Conservation (phyloP, 805 yeast species). For the Candida nonsorbophila region DNA sequence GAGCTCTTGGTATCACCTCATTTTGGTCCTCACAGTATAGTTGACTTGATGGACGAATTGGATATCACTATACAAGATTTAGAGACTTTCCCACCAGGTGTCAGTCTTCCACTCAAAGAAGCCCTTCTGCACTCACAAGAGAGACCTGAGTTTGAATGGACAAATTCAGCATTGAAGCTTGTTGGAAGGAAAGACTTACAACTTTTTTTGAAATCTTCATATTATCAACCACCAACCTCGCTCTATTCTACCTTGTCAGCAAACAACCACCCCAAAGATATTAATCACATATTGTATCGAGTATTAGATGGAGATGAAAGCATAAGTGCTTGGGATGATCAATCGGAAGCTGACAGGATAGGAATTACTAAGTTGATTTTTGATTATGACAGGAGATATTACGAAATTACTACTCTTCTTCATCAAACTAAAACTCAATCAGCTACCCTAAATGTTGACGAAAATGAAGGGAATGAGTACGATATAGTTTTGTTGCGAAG, state of each 20-base stretch:
- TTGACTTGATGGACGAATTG: conserved; percentile 57
- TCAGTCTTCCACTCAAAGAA: conserved; percentile 62
- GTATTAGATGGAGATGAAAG: conserved; percentile 37
- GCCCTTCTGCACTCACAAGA: conserved; percentile 51
- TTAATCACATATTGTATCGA: conserved; percentile 33
- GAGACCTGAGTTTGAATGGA: conserved; percentile 46
- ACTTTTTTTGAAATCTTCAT: conserved; percentile 15
- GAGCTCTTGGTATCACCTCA: conserved; percentile 55
- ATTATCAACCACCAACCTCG: conserved; percentile 9
- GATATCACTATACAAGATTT: conserved; percentile 47
- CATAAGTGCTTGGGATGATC: conserved; percentile 63
- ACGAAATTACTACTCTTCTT: conserved; percentile 66
- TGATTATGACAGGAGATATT: conserved; percentile 71
- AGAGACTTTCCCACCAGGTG: conserved; percentile 71
- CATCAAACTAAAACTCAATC: conserved; percentile 66
- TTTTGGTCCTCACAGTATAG: conserved; percentile 47
- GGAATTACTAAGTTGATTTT: conserved; percentile 69
- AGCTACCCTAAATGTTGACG: conserved; percentile 33
- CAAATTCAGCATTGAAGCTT: conserved; percentile 42
- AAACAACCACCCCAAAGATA: conserved; percentile 21
- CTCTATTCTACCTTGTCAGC: conserved; percentile 4
- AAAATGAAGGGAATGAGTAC: conserved; percentile 45
- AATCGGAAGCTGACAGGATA: conserved; percentile 62
- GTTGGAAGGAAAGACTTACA: conserved; percentile 67
- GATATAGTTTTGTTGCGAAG: conserved; percentile 51